Conservation (phyloP, 768 basidiomycete genomes). For the Hygrophorus russula region DNA sequence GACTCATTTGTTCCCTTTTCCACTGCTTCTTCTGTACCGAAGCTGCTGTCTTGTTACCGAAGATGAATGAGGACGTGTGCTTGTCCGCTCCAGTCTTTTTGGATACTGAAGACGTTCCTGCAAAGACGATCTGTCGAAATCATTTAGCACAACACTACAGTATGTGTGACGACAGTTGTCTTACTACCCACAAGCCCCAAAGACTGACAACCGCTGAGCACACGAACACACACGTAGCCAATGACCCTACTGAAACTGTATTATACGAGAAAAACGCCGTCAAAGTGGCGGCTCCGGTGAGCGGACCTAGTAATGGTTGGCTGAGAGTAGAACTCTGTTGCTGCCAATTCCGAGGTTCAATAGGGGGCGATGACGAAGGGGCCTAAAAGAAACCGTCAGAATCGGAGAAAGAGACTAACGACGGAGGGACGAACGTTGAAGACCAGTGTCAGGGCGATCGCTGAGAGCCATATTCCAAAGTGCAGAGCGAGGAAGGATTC, state of each 20-base stretch:
- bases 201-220: conserved; percentile 42
- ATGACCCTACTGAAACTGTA: conserved; percentile 40
- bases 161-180: conserved; percentile 12
- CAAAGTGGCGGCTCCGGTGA: conserved; percentile 40
- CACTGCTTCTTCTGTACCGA: conserved; percentile 50
- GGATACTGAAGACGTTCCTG: conserved; percentile 42
- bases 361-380: conserved; percentile 32
- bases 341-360: conserved; percentile 15
- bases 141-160: not conserved
- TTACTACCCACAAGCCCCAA: conserved; percentile 65
- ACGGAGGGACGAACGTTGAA: conserved; percentile 36
- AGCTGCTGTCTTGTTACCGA: conserved; percentile 62
- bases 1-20: conserved; percentile 28
- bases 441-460: conserved; percentile 43
- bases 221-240: conserved; percentile 40
- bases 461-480: conserved; percentile 49
- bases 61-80: conserved; percentile 68
- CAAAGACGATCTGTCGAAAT: conserved; percentile 44
- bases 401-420: conserved; percentile 3
- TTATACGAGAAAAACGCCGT: conserved; percentile 62
- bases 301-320: conserved; percentile 56
- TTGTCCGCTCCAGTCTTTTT: conserved; percentile 77
- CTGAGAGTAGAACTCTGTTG: conserved; percentile 11
- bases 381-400: conserved; percentile 19
- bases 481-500: conserved; percentile 63